Evolutionary conservation across 768 basidiomycete genomes (phyloP).

Genomic region (Boletus rubropictus): DNA sequence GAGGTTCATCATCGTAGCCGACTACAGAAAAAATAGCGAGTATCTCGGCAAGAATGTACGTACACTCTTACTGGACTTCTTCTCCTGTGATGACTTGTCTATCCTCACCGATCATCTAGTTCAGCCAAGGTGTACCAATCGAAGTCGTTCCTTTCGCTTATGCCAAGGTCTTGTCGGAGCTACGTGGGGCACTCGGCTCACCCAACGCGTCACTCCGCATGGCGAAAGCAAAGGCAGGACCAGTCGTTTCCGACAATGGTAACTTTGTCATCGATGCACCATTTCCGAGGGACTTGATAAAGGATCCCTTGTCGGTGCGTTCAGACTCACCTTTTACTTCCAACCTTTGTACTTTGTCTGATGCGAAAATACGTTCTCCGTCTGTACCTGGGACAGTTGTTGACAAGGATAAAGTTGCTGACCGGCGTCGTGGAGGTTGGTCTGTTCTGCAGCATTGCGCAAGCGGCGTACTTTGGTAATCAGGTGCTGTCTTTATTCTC

Average conservation of each 20-base stretch:
- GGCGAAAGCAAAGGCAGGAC: constrained; percentile 91
- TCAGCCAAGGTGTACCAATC: constrained; percentile 83
- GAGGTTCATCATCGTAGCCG: constrained; percentile 80
- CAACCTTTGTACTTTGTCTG: background rate
- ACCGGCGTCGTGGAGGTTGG: constrained; percentile 99
- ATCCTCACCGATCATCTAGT: constrained; percentile 40
- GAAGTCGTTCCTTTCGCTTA: constrained; percentile 98
- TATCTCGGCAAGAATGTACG: constrained; percentile 77
- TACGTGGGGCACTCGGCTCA: constrained; percentile 55
- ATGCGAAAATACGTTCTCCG: background rate
- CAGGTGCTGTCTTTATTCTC: constrained; percentile 39
- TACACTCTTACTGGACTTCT: constrained; percentile 7
- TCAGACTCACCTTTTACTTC: background rate
- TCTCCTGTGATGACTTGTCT: accelerated
- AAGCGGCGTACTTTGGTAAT: constrained; percentile 96
- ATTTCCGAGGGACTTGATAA: constrained; percentile 65
- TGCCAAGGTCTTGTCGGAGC: constrained; percentile 72
- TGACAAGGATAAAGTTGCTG: constrained; percentile 82
- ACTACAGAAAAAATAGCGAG: constrained; percentile 89
- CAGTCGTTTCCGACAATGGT: constrained; percentile 94
- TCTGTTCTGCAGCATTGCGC: constrained; percentile 88
- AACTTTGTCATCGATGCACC: constrained; percentile 98
- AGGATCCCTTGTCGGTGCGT: constrained; percentile 55
- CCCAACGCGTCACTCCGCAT: constrained; percentile 79
- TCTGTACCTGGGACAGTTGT: constrained; percentile 42